Evolutionary conservation across 192 early-diverging fungal species (phyloP), one percentile per base, ranked within the genome.

Genomic region (Rhizophagus sp.): DNA sequence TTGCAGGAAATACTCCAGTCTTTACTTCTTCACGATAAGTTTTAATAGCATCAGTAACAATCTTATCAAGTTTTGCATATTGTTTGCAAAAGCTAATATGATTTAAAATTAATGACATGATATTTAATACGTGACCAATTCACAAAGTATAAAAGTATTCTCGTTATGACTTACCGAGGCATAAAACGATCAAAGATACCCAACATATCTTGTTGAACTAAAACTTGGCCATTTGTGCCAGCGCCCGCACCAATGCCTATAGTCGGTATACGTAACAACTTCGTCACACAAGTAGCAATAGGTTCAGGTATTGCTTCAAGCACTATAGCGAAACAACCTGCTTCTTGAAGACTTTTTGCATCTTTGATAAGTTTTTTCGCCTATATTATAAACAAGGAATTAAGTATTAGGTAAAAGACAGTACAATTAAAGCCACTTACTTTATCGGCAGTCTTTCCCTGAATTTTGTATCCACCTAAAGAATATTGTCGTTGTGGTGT

Each of bases 221-320:
- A 85, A 47, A 98, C 97, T 84, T 99, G 98, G 22, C 98, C 98
- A 24, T 95, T 97, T 15, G 93, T 94, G 0, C 89, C 84, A 17
- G 88, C 75, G 10, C 97, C 97, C 9, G 98, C 97, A 62, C 98
- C 98, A 81, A 99, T 99, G 15, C 98, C 98, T 78, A 99, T 98
- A 11, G 97, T 99, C 10, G 97, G 97, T 50, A 98, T 90, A 3
- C 70, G 71, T 36, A 99, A 83, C 50, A 88, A 79, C 27, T 90
- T 79, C 1, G 97, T 99, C 68, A 98, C 92, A 49, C 92, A 88
- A n/a, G 87, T 85, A 3, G 97, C 98, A 15, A 99, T 94, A n/a
- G 91, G 88, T 67, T 89, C 90, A 6, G 98, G 97, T 64, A 99
- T 90, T 34, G 96, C 95, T 83, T 99, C 98, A 22, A 99, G 84